Conservation (phyloP, 305 asterid species). For the Fraxinus velutina region DNA sequence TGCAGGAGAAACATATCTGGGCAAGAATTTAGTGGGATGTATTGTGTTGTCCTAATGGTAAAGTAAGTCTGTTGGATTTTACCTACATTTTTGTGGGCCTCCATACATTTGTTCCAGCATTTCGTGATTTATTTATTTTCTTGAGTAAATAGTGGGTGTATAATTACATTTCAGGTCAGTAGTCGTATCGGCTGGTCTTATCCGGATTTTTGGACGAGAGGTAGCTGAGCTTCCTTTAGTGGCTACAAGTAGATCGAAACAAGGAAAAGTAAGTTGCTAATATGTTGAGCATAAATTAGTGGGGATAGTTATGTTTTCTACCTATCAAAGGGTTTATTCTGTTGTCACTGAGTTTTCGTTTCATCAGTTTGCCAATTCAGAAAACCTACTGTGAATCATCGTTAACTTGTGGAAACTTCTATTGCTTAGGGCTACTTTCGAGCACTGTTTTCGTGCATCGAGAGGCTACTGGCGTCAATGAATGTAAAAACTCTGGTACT, state of each 20-base stretch:
- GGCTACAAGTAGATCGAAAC: constrained; percentile 79
- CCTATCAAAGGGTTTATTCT: background rate
- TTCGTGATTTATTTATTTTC: background rate
- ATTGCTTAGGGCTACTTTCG: constrained; percentile 74
- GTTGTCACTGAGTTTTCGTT: background rate
- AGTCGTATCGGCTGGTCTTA: constrained; percentile 92
- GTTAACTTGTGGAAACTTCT: constrained; percentile 18
- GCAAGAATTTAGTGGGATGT: constrained; percentile 98
- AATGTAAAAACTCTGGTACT: constrained; percentile 73
- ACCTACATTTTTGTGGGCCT: background rate
- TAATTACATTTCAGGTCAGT: constrained; percentile 58
- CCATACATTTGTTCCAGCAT: background rate
- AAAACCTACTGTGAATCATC: background rate
- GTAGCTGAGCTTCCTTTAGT: constrained; percentile 96
- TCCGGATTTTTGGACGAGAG: constrained; percentile 81
- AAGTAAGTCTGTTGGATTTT: constrained; percentile 49
- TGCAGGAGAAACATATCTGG: constrained; percentile 97
- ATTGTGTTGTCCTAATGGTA: constrained; percentile 75
- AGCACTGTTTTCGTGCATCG: constrained; percentile 82
- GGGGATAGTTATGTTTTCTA: background rate
- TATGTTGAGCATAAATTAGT: background rate
- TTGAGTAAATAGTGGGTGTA: constrained; percentile 1
- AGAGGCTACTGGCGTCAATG: constrained; percentile 67
- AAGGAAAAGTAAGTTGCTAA: constrained; percentile 73
- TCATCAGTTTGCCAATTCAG: background rate